Evolutionary conservation across 2,329 filamentous ascomycete species (phyloP), one percentile per base, ranked within the genome.

Genomic region (Fusarium nelsonii): DNA sequence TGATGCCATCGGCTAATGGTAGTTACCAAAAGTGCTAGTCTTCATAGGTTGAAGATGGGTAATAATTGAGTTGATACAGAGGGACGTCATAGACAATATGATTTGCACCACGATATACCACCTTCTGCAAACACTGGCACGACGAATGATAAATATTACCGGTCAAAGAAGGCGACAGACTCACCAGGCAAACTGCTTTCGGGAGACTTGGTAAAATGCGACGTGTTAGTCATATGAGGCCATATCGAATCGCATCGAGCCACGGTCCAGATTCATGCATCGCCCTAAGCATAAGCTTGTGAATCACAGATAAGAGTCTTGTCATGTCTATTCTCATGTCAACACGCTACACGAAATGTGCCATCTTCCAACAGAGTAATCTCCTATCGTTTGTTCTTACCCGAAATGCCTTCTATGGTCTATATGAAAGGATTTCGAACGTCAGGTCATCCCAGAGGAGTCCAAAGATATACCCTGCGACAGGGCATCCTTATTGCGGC

Each of bases 401-500:
- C 14, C 4, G 6, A 43, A 43, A 43, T 43, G 20, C 20, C 40
- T 26, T 43, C 10, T 43, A 43, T 8, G 6, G 14, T 23, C 20
- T 11, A 12, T 46, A 12, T 18, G 9, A 16, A 33, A 46, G 43
- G 3, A 46, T 18, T 10, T 46, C 16, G 43, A 46, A 32, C 26
- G 43, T 5, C 16, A 20, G 43, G 28, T 11, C 43, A 7, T 18
- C 26, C 28, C 16, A 18, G 26, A 32, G 28, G 28, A n/a, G 11
- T 14, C 5, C 11, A 46, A 46, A 18, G 16, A 11, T 6, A 33
- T 34, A 23, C 44, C 30, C 11, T 20, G 4, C 20, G 20, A 20
- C n/a, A 64, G 53, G 58, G 63, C 6, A 33, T 66, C 9, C 54
- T 66, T 0, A 45, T 44, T 28, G n/a, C 3, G 8, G 52, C 53